Evolutionary conservation across 192 early-diverging fungal species (phyloP), one percentile per base, ranked within the genome.

Genomic region (Spizellomyces punctatus): DNA sequence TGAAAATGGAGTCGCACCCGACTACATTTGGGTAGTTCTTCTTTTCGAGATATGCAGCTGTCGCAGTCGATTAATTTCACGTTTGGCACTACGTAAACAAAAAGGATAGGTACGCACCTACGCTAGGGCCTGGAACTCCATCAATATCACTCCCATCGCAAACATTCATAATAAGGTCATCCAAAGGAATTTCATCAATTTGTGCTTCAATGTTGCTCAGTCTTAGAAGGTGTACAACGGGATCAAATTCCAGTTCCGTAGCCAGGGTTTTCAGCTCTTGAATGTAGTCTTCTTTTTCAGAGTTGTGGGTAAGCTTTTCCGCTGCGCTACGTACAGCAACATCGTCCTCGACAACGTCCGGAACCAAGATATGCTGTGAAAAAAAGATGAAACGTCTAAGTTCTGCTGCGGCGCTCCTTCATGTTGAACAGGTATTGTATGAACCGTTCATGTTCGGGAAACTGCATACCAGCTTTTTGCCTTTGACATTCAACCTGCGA

Each of bases 71-170:
- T 36, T 2, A 36, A 36, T 36, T 3, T 36, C 27, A 36, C 27
- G 27, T 36, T 36, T 36, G 27, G 27, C 27, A 36, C 27, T 36
- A 36, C 27, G 3, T 36, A 36, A 7, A 19, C 5, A 19, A 7
- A 22, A n/a, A 22, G 54, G 5, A 22, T 0, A 56, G 7, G 54
- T 4, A 17, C 69, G 42, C 46, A 77, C 71, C 77, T 36, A 78
- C 77, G 57, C 77, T 76, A 14, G 77, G 77, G 22, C 77, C 77
- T 6, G 77, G 77, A 58, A 78, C 73, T 22, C 77, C 77, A 52
- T 78, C 77, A 46, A 78, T 71, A 56, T 78, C 77, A 59, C 73
- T 66, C 12, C 77, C 77, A 71, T 78, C 77, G 47, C 77, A 78
- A 21, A 78, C 45, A 64, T 78, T 78, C 73, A 78, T 71, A 14